Evolutionary conservation across 352 stramenopile species (phyloP).

Genomic region (Elongisporangium undulatum): DNA sequence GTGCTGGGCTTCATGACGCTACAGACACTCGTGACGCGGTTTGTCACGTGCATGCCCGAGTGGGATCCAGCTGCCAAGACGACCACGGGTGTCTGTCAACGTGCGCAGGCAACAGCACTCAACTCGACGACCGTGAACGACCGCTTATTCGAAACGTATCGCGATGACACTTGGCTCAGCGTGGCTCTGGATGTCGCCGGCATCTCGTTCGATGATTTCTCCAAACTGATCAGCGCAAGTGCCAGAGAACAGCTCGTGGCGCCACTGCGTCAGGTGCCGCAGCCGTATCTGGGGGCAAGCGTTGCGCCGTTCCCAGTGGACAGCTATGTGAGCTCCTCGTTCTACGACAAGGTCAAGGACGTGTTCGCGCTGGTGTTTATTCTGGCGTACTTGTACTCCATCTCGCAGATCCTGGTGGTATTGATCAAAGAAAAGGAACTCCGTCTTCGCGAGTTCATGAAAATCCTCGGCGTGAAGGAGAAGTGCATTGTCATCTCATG

Average conservation of each 20-base stretch:
- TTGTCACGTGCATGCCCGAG: conserved; percentile 50
- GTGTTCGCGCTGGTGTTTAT: conserved; percentile 87
- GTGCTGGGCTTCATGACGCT: conserved; percentile 54
- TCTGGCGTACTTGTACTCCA: conserved; percentile 84
- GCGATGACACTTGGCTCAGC: conserved; percentile 20
- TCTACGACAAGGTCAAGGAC: conserved; percentile 51
- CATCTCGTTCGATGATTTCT: conserved; percentile 11
- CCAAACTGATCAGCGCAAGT: conserved; percentile 9
- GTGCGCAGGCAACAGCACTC: conserved; percentile 21
- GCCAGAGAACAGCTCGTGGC: conserved; percentile 19
- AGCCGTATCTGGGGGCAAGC: conserved; percentile 28
- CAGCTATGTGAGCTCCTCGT: conserved; percentile 32
- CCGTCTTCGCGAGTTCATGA: conserved; percentile 86
- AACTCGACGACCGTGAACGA: conserved; percentile 18
- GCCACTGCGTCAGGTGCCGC: conserved; percentile 33
- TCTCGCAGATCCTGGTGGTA: conserved; percentile 73
- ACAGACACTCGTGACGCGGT: conserved; percentile 57
- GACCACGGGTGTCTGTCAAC: conserved; percentile 41
- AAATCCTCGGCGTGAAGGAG: conserved; percentile 86
- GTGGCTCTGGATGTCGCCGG: conserved; percentile 13
- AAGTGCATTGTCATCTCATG: conserved; percentile 57
- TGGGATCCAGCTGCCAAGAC: conserved; percentile 33
- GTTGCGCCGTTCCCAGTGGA: conserved; percentile 37
- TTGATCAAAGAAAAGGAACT: conserved; percentile 91
- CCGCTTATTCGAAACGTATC: conserved; percentile 18